Conservation (phyloP, 495 filamentous ascomycete species). For the Haplographium delicatum region DNA sequence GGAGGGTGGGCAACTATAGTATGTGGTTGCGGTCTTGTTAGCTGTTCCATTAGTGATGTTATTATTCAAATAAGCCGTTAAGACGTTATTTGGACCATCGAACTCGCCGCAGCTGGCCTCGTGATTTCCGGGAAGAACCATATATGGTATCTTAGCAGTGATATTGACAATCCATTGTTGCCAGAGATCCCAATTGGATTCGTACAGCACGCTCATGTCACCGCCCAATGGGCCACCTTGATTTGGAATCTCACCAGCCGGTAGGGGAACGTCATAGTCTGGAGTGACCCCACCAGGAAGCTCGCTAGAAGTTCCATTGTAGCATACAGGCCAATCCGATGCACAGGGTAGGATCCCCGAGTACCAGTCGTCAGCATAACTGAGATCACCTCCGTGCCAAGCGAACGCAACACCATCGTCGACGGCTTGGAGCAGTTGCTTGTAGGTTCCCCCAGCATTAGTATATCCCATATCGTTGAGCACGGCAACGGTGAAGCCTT, state of each 20-base stretch:
- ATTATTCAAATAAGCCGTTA: constrained; percentile 43
- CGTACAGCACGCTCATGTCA: constrained; percentile 48
- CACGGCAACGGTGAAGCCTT: constrained; percentile 40
- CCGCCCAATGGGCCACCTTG: constrained; percentile 44
- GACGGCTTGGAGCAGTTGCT: constrained; percentile 34
- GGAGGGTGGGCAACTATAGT: constrained; percentile 39
- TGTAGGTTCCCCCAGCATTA: constrained; percentile 41
- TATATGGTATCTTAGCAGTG: constrained; percentile 29
- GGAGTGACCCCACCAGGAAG: constrained; percentile 34
- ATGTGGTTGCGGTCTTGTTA: constrained; percentile 32
- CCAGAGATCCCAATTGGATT: constrained; percentile 50
- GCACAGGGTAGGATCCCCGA: constrained; percentile 45
- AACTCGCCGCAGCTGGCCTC: constrained; percentile 40
- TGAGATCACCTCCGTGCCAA: constrained; percentile 48
- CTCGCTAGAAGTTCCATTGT: constrained; percentile 40
- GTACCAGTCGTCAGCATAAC: constrained; percentile 46
- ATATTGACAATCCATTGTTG: constrained; percentile 36
- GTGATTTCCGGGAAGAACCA: constrained; percentile 33
- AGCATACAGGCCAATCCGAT: constrained; percentile 47
- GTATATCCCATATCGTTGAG: constrained; percentile 44
- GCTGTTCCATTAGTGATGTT: constrained; percentile 28
- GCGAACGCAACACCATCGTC: constrained; percentile 39
- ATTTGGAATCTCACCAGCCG: constrained; percentile 40
- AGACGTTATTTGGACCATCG: constrained; percentile 40
- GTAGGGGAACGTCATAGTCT: constrained; percentile 39